Base-by-base conservation (phyloP, 1,139 yeast species). In the Suhomyces guaymorum region DNA sequence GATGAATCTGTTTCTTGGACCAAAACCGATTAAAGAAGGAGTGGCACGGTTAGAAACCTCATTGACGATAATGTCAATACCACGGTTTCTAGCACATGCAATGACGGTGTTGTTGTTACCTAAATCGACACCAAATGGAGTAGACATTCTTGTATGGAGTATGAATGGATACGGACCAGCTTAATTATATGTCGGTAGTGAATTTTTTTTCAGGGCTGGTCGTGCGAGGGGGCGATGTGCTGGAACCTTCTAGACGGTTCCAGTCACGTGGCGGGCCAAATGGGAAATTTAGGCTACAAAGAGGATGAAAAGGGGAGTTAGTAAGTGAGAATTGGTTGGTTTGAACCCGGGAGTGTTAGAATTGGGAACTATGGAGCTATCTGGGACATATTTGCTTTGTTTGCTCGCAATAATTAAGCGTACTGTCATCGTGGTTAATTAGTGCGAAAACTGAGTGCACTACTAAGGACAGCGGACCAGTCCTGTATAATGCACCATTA, bases 11-110 rank as follows among this genome's bases (percentile, higher is more conserved):
- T 77, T 82, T 71, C 85, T 88, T 46, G 63, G 62, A 50, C 97
- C 97, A 55, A 92, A 92, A 25, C 97, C 97, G 52, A 94, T 94
- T 50, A 92, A 72, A 16, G 97, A 72, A 46, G 99, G 98, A 26
- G 99, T 92, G 49, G 95, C 68, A 70, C 98, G 85, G 82, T 92
- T 92, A 39, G 97, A 90, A 35, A 92, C 98, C 68, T 92, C 99
- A 65, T 94, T 94, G 71, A 92, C 97, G 55, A 92, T 87, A 56
- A 94, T 83, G 66, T 92, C 98, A 63, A 94, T 92, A 60, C 97
- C 97, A 75, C 97, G 82, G 80, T 92, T 92, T 66, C 95, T 86
- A 47, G 98, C 98, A 62, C 95, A 95, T 30, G 97, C 97, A 60
- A 92, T 78, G 51, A 90, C 97, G 47, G 95, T 81, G 75, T 78